Base-by-base conservation (phyloP, 306 rosid genomes). In the Albizia julibrissin region DNA sequence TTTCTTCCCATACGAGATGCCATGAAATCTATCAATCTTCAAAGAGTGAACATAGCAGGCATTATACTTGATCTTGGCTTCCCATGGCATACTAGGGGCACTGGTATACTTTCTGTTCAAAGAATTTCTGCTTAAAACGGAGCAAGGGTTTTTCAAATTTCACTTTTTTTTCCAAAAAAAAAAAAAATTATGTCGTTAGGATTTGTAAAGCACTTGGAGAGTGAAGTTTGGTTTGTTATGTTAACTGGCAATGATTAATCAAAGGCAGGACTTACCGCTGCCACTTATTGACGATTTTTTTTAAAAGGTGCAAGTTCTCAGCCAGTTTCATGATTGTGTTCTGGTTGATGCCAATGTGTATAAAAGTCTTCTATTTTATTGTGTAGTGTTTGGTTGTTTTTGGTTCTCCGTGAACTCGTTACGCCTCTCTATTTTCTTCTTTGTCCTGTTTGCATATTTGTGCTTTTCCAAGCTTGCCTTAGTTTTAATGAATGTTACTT, bases 181-280 rank as follows among this genome's bases (percentile, higher is more conserved):
- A 44, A 44, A 1, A 3, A 37, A n/a, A 3, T 58, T 8, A 8
- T 40, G 54, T 74, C 16, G 10, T 64, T 61, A 8, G 39, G 49
- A 62, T 10, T 37, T 37, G 40, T 37, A 37, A 37, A 37, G 40
- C 40, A 37, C 40, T 37, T 37, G 40, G 27, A 24, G 46, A 29
- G 2, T 47, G 54, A 2, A 70, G 24, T 37, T 8, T 8, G 27
- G 21, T 31, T 18, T 21, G 9, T 40, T 8, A 52, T 34, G 37
- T 83, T 54, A 49, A 54, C 84, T 89, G 94, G 97, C 93, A 37
- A 86, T 94, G 97, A 91, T 80, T 94, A 88, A 75, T 72, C 83
- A 92, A 94, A 92, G 97, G 96, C 97, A 92, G 96, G 94, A 62
- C 93, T 87, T 85, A 94, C 89, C 84, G 97, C 96, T 92, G 93